Evolutionary conservation across 345 rosid genomes (phyloP).

Genomic region (Murraya koenigii): DNA sequence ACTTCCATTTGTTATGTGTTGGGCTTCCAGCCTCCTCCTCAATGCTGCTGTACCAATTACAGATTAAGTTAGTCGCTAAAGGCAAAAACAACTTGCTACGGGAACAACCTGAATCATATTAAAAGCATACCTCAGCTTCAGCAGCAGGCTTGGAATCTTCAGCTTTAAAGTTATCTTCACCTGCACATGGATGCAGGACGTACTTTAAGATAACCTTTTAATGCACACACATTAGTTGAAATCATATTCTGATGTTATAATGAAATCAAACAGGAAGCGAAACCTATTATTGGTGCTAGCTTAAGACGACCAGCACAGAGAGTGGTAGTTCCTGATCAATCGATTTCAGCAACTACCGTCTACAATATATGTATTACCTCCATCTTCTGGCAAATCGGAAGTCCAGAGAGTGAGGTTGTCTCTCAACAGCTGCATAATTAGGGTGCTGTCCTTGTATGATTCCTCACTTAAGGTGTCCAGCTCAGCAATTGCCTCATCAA

Average conservation of each 20-base stretch:
- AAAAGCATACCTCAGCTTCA: constrained; percentile 52
- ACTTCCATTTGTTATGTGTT: constrained; percentile 12
- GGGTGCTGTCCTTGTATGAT: constrained; percentile 97
- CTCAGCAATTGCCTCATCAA: constrained; percentile 96
- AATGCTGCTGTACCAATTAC: constrained; percentile 27
- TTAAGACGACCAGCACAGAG: neutral
- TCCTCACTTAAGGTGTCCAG: constrained; percentile 95
- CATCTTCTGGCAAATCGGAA: constrained; percentile 98
- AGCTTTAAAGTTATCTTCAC: constrained; percentile 70
- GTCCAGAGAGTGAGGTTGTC: constrained; percentile 99
- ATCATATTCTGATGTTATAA: neutral
- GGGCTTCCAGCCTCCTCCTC: constrained; percentile 21
- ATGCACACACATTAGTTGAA: neutral
- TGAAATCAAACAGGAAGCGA: neutral
- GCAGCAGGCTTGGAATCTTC: constrained; percentile 70
- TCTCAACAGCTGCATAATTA: constrained; percentile 97
- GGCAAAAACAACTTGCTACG: neutral
- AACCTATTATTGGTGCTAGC: neutral
- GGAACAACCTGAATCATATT: neutral
- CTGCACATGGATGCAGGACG: constrained; percentile 35
- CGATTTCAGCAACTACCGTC: neutral
- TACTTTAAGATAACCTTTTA: neutral
- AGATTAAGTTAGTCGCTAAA: neutral
- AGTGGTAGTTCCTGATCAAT: neutral
- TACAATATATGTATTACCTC: constrained; percentile 43